Base-by-base conservation (phyloP, 1,284 basidiomycete species). In the Thelephora terrestris region DNA sequence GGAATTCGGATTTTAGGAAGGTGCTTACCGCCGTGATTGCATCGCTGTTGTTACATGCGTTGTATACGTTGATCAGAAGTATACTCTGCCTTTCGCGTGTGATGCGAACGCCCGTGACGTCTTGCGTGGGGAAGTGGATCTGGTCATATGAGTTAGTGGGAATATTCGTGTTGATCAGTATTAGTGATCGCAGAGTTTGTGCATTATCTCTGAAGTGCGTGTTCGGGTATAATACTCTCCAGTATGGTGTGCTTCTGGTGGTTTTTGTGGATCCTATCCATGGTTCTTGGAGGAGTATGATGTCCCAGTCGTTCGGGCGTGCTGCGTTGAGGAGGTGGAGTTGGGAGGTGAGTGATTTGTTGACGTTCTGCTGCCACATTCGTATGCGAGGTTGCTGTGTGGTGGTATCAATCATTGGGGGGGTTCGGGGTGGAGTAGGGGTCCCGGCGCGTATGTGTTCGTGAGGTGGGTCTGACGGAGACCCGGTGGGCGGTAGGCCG, bases 251-350 rank as follows among this genome's bases (percentile, higher is more conserved):
- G 0, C 54, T 55, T 2, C 51, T 43, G 0, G 60, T 56, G 25
- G 53, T 52, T 1, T 47, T 38, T 0, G 55, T 34, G 7, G 17
- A 44, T 39, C 61, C 56, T 2, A 65, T 55, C 24, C 61, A 61
- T 0, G 67, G 68, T 57, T 71, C 69, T 47, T 69, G 65, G 0
- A 70, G 32, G 0, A 61, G 50, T 0, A 64, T 23, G 1, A 69
- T 53, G 46, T 69, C 60, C 43, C 51, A 60, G 53, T 59, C 45
- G 47, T 45, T 18, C 39, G 54, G 50, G 14, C 18, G 10, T 16
- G 46, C 45, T 40, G 52, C 4, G 47, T 58, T 16, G 21, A 66
- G 51, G 45, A 67, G 1, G 25, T 51, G 50, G 38, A 46, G 23
- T 32, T 57, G 59, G 32, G 64, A 55, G 3, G n/a, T n/a, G 7